Evolutionary conservation across 2,329 filamentous ascomycete genomes (phyloP).

Genomic region (Cytospora piceae): DNA sequence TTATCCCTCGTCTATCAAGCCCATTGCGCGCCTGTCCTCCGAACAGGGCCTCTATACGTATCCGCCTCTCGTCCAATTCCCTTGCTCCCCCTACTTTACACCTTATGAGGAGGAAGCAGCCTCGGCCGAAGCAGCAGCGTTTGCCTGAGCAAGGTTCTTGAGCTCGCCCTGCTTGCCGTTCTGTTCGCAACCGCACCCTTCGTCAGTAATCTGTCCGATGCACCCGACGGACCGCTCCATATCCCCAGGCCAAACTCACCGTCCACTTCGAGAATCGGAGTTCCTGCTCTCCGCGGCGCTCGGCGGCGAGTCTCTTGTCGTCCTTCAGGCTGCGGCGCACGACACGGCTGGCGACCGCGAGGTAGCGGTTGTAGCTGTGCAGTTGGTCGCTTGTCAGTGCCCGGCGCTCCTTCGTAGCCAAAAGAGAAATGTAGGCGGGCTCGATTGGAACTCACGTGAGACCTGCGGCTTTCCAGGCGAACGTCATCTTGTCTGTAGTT

Average conservation of each 20-base stretch:
- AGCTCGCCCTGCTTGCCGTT: constrained; percentile 93
- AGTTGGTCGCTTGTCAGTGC: constrained; percentile 26
- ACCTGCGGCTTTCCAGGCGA: constrained; percentile 98
- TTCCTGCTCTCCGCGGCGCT: constrained; percentile 88
- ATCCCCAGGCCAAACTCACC: constrained; percentile 62
- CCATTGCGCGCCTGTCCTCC: not conserved
- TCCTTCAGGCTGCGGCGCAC: constrained; percentile 98
- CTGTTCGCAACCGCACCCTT: constrained; percentile 55
- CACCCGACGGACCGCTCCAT: not conserved
- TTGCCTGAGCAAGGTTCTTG: constrained; percentile 69
- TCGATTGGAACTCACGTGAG: constrained; percentile 72
- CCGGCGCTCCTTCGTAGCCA: not conserved
- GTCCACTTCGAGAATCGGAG: constrained; percentile 93
- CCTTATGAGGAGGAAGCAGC: constrained; percentile 37
- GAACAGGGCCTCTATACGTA: not conserved
- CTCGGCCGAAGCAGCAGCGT: constrained; percentile 45
- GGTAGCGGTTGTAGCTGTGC: constrained; percentile 98
- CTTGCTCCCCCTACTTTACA: not conserved
- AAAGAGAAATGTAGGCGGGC: constrained; percentile 28
- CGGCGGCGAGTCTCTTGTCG: constrained; percentile 81
- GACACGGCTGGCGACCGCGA: constrained; percentile 90
- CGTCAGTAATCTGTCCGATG: constrained; percentile 30
- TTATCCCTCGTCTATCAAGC: not conserved
- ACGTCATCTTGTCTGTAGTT: constrained; percentile 75
- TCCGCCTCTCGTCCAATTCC: not conserved